A percentile compares a stretch with the other conserved stretches of the same genome.
These are phyloP conservation scores for Triglochin maritima DNA, from an alignment of 106 monocot species.

Conservation along the genomic window DNA sequence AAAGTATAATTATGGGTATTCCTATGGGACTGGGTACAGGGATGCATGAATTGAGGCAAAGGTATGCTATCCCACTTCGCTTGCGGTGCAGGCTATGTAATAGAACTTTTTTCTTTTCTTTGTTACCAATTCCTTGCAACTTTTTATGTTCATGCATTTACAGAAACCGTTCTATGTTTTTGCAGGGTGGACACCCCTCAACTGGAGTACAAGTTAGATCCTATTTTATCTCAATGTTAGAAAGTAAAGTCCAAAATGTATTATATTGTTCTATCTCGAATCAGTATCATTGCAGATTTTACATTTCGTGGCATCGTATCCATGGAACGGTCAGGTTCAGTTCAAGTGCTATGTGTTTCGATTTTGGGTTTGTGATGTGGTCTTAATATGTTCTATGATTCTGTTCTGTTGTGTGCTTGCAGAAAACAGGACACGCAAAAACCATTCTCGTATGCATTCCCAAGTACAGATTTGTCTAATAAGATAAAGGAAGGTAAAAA, in stretches of 20 bases:
- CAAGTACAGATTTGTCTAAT: no score
- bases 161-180: background rate
- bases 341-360: background rate
- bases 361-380: background rate
- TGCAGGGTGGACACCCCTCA: constrained; percentile 1
- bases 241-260: no score
- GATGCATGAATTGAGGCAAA: constrained; percentile 88
- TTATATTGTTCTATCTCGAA: no score
- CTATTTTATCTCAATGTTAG: constrained; percentile 9
- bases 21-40: constrained; percentile 93
- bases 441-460: no score
- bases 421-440: no score
- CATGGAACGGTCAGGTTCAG: background rate
- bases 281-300: no score
- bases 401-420: background rate
- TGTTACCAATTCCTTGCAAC: background rate
- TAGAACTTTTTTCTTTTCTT: background rate
- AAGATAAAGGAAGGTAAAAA: no score
- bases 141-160: background rate
- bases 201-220: constrained; percentile 15
- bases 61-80: constrained; percentile 24
- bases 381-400: background rate
- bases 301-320: no score
- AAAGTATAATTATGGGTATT: constrained; percentile 94
- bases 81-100: background rate